Conservation (phyloP, 768 basidiomycete genomes). For the Leccinum pellstonianum region DNA sequence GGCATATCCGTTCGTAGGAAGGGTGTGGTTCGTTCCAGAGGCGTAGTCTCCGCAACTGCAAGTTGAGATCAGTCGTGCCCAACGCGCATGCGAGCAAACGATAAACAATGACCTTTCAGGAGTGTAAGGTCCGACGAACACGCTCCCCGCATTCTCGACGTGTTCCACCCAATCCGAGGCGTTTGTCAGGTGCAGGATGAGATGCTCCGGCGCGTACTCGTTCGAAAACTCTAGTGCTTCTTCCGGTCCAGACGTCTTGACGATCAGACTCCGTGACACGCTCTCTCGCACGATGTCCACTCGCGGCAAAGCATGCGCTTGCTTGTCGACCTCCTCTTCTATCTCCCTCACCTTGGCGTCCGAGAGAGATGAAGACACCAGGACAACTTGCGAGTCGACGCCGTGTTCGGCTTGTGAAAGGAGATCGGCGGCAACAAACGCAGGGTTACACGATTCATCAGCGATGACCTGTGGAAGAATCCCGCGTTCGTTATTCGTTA, state of each 20-base stretch:
- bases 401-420: constrained; percentile 99
- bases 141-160: constrained; percentile 92
- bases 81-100: background rate
- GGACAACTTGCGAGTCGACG: constrained; percentile 95
- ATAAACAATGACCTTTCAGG: constrained; percentile 80
- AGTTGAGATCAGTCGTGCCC: constrained; percentile 10
- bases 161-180: constrained; percentile 60
- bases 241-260: constrained; percentile 60
- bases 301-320: constrained; percentile 83
- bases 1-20: constrained; percentile 95
- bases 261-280: constrained; percentile 87
- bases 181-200: constrained; percentile 84
- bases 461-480: constrained; percentile 74
- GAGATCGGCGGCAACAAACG: constrained; percentile 94
- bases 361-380: constrained; percentile 76
- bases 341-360: constrained; percentile 64
- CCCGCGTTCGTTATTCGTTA: constrained; percentile 32
- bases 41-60: constrained; percentile 96
- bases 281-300: constrained; percentile 90
- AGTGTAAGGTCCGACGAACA: constrained; percentile 93
- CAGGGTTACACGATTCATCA: constrained; percentile 80
- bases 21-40: constrained; percentile 97
- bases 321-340: constrained; percentile 80
- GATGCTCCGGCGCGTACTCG: constrained; percentile 97
- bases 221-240: constrained; percentile 90